Conservation (phyloP, 352 stramenopile genomes). For the Phytophthora multivora region DNA sequence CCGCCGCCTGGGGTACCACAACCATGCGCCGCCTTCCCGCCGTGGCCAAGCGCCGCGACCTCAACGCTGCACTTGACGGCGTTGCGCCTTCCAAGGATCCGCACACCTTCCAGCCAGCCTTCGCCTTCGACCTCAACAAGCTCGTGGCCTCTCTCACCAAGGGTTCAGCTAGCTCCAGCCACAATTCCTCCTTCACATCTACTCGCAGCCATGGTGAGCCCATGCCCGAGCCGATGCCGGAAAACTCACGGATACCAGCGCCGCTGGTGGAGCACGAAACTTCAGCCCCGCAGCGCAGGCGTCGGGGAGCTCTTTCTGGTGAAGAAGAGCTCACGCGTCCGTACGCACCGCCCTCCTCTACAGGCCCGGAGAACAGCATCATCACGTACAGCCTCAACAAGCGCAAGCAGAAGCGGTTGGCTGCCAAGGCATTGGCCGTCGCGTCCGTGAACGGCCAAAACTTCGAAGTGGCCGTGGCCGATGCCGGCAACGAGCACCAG, state of each 20-base stretch:
- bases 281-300: constrained; percentile 28
- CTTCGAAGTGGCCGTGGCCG: constrained; percentile 41
- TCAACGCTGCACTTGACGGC: constrained; percentile 49
- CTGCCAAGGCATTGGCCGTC: constrained; percentile 40
- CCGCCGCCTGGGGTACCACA: constrained; percentile 45
- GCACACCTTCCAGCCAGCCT: constrained; percentile 49
- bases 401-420: constrained; percentile 60
- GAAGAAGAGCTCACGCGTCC: constrained; percentile 36
- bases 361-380: constrained; percentile 47
- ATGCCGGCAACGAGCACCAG: constrained; percentile 32
- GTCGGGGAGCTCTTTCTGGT: constrained; percentile 47
- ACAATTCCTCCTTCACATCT: constrained; percentile 44
- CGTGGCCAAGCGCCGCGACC: constrained; percentile 35
- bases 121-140: constrained; percentile 65
- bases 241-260: constrained; percentile 39
- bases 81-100: constrained; percentile 36
- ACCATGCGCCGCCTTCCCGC: constrained; percentile 47
- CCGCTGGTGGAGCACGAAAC: constrained; percentile 15
- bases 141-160: constrained; percentile 52
- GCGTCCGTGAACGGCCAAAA: constrained; percentile 28
- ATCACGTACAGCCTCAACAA: constrained; percentile 65
- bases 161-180: constrained; percentile 22
- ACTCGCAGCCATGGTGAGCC: constrained; percentile 34
- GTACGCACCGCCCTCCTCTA: neutral
- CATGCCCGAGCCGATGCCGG: constrained; percentile 24